Conservation (phyloP, 2,329 filamentous ascomycete species). For the Pestalotiopsis sp. region DNA sequence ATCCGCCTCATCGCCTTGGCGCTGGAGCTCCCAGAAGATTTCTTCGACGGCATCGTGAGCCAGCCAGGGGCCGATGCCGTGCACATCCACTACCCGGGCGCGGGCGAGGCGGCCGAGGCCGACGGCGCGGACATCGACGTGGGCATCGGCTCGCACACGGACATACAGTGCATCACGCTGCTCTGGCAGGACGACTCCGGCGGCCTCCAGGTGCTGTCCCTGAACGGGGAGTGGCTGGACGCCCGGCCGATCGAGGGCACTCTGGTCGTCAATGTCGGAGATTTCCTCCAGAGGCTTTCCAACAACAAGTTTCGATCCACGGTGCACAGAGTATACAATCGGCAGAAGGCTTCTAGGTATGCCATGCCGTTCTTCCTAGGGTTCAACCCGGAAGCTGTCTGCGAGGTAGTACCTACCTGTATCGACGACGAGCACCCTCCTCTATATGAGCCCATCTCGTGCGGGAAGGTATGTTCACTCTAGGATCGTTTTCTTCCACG, state of each 20-base stretch:
- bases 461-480: conserved; percentile 19
- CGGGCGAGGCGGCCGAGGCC: conserved; percentile 21
- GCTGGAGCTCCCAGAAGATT: conserved; percentile 37
- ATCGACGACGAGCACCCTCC: conserved; percentile 16
- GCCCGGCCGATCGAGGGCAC: conserved; percentile 41
- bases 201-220: conserved; percentile 46
- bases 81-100: conserved; percentile 41
- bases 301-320: conserved; percentile 33
- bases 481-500: conserved; percentile 19
- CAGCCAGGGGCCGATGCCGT: conserved; percentile 27
- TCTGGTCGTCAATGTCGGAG: conserved; percentile 46
- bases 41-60: conserved; percentile 36
- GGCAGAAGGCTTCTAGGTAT: conserved; percentile 35
- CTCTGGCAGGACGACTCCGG: conserved; percentile 43
- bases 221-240: conserved; percentile 43
- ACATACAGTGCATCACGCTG: conserved; percentile 49
- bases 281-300: conserved; percentile 40
- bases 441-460: conserved; percentile 17
- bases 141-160: conserved; percentile 46
- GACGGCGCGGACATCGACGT: conserved; percentile 22
- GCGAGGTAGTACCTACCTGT: conserved; percentile 29
- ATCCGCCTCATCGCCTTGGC: conserved; percentile 40
- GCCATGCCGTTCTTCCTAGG: conserved; percentile 42
- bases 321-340: conserved; percentile 39
- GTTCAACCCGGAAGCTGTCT: conserved; percentile 38